phyloP scores from a whole-genome alignment of 2,329 filamentous ascomycete genomes.

The Neoarthrinium moseri region DNA sequence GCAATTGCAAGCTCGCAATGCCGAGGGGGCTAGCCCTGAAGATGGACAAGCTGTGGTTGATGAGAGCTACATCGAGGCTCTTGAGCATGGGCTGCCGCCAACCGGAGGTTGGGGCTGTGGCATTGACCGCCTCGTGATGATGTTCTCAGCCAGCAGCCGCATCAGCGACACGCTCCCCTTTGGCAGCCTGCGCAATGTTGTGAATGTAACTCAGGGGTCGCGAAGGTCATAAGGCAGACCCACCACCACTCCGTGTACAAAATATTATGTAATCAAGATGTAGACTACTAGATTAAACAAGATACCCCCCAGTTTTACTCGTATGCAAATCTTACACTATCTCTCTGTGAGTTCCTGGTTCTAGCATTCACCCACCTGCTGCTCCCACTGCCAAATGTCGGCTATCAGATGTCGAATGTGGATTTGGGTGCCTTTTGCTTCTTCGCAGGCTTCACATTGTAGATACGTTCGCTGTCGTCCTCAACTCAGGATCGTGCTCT shows the following conservation, averaged over 20 bases:
- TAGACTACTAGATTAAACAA: slow-evolving; percentile 4
- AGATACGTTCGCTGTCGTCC: too few species aligned
- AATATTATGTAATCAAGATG: not conserved
- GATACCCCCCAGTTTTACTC: not conserved
- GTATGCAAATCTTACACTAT: not conserved
- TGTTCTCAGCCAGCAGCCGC: slow-evolving; percentile 74
- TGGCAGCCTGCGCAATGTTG: slow-evolving; percentile 74
- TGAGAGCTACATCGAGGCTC: slow-evolving; percentile 77
- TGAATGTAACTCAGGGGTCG: slow-evolving; percentile 31
- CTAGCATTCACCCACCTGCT: too few species aligned
- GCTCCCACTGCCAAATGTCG: too few species aligned
- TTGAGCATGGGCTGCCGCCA: slow-evolving; percentile 90
- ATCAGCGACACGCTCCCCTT: slow-evolving; percentile 89
- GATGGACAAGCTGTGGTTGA: slow-evolving; percentile 56
- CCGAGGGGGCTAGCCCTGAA: slow-evolving; percentile 45
- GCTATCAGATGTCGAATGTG: too few species aligned
- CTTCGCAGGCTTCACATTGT: too few species aligned
- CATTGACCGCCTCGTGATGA: slow-evolving; percentile 87
- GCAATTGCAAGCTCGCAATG: slow-evolving; percentile 37
- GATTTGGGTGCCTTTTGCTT: too few species aligned
- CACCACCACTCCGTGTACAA: too few species aligned
- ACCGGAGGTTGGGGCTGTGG: slow-evolving; percentile 97
- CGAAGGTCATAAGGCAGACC: not conserved
- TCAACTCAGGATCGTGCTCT: too few species aligned
- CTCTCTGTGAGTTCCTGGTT: too few species aligned